Conservation (phyloP, 176 grass and related monocot species). For the Alloteropsis semialata region DNA sequence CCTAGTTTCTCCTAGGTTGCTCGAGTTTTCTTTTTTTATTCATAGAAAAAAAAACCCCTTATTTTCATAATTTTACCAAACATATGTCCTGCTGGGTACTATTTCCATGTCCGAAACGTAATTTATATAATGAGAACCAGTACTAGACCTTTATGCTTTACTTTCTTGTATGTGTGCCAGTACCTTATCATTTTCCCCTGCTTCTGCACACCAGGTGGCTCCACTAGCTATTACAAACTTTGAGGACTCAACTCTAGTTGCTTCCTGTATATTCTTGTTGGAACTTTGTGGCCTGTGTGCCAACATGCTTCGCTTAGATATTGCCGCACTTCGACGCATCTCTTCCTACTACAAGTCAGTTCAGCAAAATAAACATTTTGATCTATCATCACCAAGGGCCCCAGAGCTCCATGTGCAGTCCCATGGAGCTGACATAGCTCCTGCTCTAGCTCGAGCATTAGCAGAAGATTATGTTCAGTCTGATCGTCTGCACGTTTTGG, state of each 20-base stretch:
- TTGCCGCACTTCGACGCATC: slow-evolving; percentile 75
- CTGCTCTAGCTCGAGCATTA: slow-evolving; percentile 75
- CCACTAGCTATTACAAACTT: slow-evolving; percentile 90
- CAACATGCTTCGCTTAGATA: slow-evolving; percentile 91
- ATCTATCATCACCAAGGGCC: slow-evolving; percentile 43
- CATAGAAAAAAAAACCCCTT: background rate
- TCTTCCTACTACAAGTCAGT: slow-evolving; percentile 65
- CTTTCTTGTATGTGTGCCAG: background rate
- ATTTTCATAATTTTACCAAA: background rate
- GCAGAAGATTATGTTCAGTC: slow-evolving; percentile 85
- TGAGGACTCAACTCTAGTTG: slow-evolving; percentile 71
- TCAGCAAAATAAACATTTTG: slow-evolving; percentile 50
- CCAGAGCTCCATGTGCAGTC: slow-evolving; percentile 43
- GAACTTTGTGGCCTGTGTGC: slow-evolving; percentile 96
- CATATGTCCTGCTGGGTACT: background rate
- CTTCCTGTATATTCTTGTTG: slow-evolving; percentile 79
- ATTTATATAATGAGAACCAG: background rate
- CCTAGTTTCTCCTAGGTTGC: too few relatives aligned
- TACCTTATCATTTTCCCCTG: slow-evolving; percentile 22
- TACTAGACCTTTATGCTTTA: slow-evolving; percentile 12
- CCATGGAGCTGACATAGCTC: slow-evolving; percentile 53
- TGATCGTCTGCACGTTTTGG: slow-evolving; percentile 76
- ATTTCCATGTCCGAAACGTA: background rate
- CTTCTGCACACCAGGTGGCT: slow-evolving; percentile 61
- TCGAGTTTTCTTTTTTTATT: background rate